Evolutionary conservation across 305 asterid species (phyloP).

Genomic region (Galium porrigens): DNA sequence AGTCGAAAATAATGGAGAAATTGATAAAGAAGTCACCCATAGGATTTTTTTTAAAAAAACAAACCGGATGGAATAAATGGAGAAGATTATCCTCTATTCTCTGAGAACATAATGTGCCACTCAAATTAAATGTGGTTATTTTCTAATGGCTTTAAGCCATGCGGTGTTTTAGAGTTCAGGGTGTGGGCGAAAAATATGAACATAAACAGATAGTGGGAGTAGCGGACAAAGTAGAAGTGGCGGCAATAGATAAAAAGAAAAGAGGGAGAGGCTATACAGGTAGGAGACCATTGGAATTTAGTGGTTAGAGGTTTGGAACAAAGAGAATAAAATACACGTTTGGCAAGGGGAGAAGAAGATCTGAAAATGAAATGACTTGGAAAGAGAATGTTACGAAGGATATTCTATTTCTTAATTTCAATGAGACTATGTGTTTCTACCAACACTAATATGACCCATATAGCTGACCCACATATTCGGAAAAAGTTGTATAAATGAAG

Average conservation of each 20-base stretch:
- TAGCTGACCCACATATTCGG: neutral
- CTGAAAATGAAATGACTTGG: neutral
- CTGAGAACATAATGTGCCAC: neutral
- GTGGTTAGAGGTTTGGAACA: neutral
- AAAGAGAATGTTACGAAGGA: neutral
- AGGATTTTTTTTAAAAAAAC: no score
- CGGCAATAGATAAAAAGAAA: neutral
- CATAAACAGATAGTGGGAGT: neutral
- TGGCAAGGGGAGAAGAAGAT: neutral
- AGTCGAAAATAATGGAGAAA: neutral
- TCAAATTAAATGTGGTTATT: neutral
- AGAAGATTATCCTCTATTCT: neutral
- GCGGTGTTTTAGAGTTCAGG: neutral
- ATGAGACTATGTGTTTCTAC: neutral
- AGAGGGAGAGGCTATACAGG: neutral
- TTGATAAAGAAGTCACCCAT: neutral
- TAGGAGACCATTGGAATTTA: neutral
- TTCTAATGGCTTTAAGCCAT: neutral
- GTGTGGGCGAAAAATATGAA: neutral
- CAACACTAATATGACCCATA: neutral
- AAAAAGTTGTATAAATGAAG: neutral
- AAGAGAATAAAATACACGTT: neutral
- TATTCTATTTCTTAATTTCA: neutral
- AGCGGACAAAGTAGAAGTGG: neutral
- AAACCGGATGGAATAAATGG: neutral